Evolutionary conservation across 2,329 filamentous ascomycete species (phyloP), one percentile per base, ranked within the genome.

Genomic region (Colletotrichum chrysophilum): DNA sequence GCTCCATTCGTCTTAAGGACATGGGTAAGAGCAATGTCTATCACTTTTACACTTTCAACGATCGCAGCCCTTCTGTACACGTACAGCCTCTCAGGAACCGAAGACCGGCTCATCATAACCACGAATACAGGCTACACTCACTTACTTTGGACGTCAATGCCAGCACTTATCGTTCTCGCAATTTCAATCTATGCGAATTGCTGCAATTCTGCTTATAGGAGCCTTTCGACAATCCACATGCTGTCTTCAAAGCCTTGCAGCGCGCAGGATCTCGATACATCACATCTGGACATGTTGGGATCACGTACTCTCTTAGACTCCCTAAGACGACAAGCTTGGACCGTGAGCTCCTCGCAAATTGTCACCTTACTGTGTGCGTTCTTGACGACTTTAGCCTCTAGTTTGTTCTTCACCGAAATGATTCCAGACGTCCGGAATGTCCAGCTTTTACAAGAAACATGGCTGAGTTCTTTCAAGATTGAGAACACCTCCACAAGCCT

Each of bases 1-100:
- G 26, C n/a, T 2, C 30, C 32, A 24, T 62, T 55, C 4, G 18
- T 55, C 4, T 5, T 55, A 13, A 55, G 21, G 21, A 24, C n/a
- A 7, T 55, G 48, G 10, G 13, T 55, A 21, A 12, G 21, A 24
- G 21, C n/a, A 4, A 1, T 55, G 6, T 14, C 8, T 55, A 7
- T 21, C 9, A 2, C 0, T 5, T 34, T 14, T 13, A 18, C n/a
- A 6, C 8, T 18, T 12, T 32, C 18, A 4, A 21, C 4, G 1
- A 21, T 21, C 2, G n/a, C 12, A n/a, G 30, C 14, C n/a, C 60
- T 62, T 14, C 8, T 24, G 13, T 24, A 24, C 21, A 13, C 13
- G 1, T 4, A 13, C 10, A 4, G 7, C 6, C 48, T 21, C 5
- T 24, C 48, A 2, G 21, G 14, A 6, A 55, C 13, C 5, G 3